A percentile compares a stretch with the other conserved stretches of the same genome.
phyloP scores from a whole-genome alignment of 495 filamentous ascomycete species.

The Tetracladium setigerum region DNA sequence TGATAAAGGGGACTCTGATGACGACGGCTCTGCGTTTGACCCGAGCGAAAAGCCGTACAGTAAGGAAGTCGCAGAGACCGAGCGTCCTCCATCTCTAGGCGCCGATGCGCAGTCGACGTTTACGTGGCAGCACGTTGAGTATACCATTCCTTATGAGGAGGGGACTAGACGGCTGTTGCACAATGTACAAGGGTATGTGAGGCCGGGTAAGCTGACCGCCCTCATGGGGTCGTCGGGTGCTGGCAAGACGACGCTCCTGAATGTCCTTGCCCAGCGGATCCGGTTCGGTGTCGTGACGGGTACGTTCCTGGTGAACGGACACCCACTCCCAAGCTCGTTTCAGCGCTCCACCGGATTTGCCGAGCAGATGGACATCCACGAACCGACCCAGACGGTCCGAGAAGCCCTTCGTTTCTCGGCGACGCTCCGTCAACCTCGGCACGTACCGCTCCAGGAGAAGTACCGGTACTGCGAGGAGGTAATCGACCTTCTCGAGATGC shows the following conservation, averaged over 20 bases:
- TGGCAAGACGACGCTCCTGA: constrained; percentile 60
- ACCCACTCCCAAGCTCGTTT: constrained; percentile 45
- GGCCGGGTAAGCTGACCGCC: constrained; percentile 66
- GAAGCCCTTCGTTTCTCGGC: constrained; percentile 39
- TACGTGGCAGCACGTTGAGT: constrained; percentile 74
- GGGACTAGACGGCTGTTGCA: constrained; percentile 51
- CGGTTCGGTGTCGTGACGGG: constrained; percentile 61
- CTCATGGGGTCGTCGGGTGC: constrained; percentile 61
- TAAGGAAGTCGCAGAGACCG: constrained; percentile 11
- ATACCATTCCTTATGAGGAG: constrained; percentile 57
- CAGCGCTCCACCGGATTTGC: constrained; percentile 79
- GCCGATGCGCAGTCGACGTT: constrained; percentile 47
- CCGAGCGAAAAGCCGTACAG: constrained; percentile 19
- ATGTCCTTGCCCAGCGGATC: constrained; percentile 57
- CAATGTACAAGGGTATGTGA: constrained; percentile 61
- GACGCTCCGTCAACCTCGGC: constrained; percentile 32
- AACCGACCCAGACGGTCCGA: constrained; percentile 36
- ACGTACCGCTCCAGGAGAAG: constrained; percentile 37
- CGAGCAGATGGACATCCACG: constrained; percentile 79
- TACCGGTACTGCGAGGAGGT: constrained; percentile 52
- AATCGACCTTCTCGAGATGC: constrained; percentile 61
- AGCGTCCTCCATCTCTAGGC: no score
- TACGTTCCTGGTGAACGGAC: not conserved
- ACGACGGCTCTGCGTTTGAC: constrained; percentile 10
- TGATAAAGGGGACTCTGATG: constrained; percentile 39